A percentile compares a stretch with the other conserved stretches of the same genome.
Evolutionary conservation across 2,329 filamentous ascomycete genomes (phyloP).

Genomic region (Helotiales sp.): DNA sequence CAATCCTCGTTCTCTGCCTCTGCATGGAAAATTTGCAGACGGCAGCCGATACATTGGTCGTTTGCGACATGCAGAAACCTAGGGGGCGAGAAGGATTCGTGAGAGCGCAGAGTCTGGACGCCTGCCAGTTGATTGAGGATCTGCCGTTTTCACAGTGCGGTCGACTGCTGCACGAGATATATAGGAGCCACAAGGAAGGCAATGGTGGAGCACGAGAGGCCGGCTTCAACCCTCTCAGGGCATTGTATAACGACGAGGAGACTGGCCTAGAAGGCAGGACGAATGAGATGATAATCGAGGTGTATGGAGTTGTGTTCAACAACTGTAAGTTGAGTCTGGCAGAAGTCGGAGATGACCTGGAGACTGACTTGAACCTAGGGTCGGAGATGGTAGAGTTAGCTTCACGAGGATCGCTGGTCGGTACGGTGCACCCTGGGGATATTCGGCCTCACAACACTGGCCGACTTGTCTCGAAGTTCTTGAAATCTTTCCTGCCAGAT

Average conservation of each 20-base stretch:
- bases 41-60: conserved; percentile 33
- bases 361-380: conserved; percentile 19
- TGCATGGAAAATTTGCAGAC: conserved; percentile 36
- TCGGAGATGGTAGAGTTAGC: conserved; percentile 27
- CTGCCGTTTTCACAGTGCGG: conserved; percentile 31
- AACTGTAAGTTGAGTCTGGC: conserved; percentile 30
- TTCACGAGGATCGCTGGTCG: conserved; percentile 21
- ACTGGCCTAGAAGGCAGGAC: conserved; percentile 28
- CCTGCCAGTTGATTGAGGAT: conserved; percentile 30
- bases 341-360: not conserved
- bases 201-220: conserved; percentile 27
- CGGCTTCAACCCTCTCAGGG: conserved; percentile 34
- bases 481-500: conserved; percentile 33
- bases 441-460: conserved; percentile 33
- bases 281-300: conserved; percentile 30
- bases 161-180: conserved; percentile 38
- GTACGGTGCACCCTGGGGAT: conserved; percentile 20
- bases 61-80: conserved; percentile 30
- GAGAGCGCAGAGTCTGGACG: conserved; percentile 25
- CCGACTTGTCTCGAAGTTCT: conserved; percentile 32
- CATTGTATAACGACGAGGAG: not conserved
- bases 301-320: conserved; percentile 24
- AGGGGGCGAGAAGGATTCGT: conserved; percentile 15
- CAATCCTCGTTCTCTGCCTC: conserved; percentile 36
- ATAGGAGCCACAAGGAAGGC: conserved; percentile 28